Conservation (phyloP, 1,284 basidiomycete species). For the Porogramme epimiltina region DNA sequence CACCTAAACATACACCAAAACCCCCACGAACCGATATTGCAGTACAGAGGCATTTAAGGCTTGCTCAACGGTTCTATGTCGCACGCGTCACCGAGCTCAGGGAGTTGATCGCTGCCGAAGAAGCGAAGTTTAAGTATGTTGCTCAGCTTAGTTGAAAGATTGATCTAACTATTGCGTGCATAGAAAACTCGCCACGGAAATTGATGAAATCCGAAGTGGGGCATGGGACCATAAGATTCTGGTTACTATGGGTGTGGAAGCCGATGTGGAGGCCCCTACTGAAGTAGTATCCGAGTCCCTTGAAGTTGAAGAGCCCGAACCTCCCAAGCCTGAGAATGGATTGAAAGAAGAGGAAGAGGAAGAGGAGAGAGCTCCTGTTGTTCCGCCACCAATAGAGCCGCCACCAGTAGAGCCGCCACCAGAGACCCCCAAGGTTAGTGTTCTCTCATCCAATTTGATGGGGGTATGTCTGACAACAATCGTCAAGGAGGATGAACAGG, state of each 20-base stretch:
- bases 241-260: slow-evolving; percentile 38
- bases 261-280: neutral
- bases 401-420: too few species aligned
- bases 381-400: neutral
- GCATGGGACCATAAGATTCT: slow-evolving; percentile 62
- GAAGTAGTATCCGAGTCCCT: slow-evolving; percentile 3
- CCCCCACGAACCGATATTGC: neutral
- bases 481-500: slow-evolving; percentile 1
- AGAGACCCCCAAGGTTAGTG: too few species aligned
- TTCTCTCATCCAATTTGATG: too few species aligned
- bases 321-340: neutral
- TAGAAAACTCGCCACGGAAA: slow-evolving; percentile 58
- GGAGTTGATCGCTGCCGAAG: slow-evolving; percentile 68
- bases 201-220: slow-evolving; percentile 75
- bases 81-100: slow-evolving; percentile 72
- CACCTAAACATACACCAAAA: neutral
- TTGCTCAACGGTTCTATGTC: slow-evolving; percentile 75
- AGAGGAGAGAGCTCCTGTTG: neutral
- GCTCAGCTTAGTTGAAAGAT: neutral
- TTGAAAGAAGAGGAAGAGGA: neutral
- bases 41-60: slow-evolving; percentile 51
- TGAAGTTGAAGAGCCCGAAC: neutral
- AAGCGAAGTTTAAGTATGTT: slow-evolving; percentile 75
- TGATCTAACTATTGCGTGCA: neutral
- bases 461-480: too few species aligned